These are phyloP conservation scores for Stephanodiscus minutulus DNA, from an alignment of 108 stramenopile species.

Conservation along the genomic window DNA sequence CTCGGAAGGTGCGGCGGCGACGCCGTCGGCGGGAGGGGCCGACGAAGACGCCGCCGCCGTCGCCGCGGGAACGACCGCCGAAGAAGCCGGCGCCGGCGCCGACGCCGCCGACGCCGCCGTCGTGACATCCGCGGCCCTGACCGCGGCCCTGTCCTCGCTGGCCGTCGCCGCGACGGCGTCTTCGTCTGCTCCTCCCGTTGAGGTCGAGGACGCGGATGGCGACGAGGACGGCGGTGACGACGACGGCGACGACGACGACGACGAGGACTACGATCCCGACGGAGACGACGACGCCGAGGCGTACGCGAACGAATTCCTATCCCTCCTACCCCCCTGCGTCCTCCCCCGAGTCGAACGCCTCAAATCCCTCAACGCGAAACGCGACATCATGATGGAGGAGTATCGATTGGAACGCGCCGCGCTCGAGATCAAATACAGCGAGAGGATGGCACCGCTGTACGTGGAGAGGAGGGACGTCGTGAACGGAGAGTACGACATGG, in stretches of 20 bases:
- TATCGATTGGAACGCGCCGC: conserved; percentile 80
- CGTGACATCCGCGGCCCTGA: not conserved
- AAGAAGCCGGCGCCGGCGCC: not conserved
- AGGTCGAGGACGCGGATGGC: not conserved
- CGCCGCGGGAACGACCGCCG: not conserved
- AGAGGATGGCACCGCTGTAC: conserved; percentile 63
- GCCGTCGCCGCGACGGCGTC: not conserved
- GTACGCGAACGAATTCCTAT: conserved; percentile 28
- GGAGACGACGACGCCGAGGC: not conserved
- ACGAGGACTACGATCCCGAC: not conserved
- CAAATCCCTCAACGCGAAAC: conserved; percentile 58
- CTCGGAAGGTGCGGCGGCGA: not conserved
- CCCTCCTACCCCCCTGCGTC: conserved; percentile 58
- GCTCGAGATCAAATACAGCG: conserved; percentile 77
- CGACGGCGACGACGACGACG: not conserved
- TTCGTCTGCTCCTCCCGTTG: not conserved
- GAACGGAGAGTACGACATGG: conserved; percentile 34
- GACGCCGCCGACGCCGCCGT: not conserved
- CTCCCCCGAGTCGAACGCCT: conserved; percentile 65
- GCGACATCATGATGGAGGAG: conserved; percentile 58
- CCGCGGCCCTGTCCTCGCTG: not conserved
- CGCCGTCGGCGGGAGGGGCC: not conserved
- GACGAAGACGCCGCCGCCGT: not conserved
- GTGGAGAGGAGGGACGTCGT: conserved; percentile 62
- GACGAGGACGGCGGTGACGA: not conserved